Percentiles rank a stretch among this genome's conserved stretches.
These are phyloP conservation scores for Ceratocystis harringtonii DNA, from an alignment of 2,329 filamentous ascomycete species.

Conservation along the genomic window DNA sequence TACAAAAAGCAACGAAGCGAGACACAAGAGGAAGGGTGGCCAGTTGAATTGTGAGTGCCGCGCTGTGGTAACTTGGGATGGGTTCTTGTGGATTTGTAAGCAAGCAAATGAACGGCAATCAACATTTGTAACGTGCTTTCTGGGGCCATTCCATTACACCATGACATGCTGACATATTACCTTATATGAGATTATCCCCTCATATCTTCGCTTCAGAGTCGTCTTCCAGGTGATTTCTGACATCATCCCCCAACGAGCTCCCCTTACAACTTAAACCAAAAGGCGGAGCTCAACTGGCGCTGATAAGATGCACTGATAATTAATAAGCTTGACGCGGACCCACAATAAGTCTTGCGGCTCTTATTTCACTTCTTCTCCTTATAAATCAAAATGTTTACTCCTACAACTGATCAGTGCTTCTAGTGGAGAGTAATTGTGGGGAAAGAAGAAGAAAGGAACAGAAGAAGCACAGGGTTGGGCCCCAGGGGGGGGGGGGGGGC, in stretches of 20 bases:
- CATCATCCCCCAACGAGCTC: too few species aligned
- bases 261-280: too few species aligned
- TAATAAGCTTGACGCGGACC: neutral
- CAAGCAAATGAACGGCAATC: too few species aligned
- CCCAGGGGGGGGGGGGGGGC: neutral
- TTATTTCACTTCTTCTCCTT: neutral
- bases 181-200: too few species aligned
- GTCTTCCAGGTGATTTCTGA: too few species aligned
- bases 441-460: neutral
- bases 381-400: neutral
- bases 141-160: too few species aligned
- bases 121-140: too few species aligned
- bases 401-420: neutral
- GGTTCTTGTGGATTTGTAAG: too few species aligned
- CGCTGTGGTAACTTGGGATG: too few species aligned
- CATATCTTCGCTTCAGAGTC: too few species aligned
- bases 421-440: neutral
- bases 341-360: neutral
- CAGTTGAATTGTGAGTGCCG: too few species aligned
- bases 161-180: too few species aligned
- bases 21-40: neutral
- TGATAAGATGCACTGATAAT: neutral
- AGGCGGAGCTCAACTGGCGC: neutral
- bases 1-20: neutral
- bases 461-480: neutral